Base-by-base conservation (phyloP, 2,329 filamentous ascomycete species). In the Endothia cerciana region DNA sequence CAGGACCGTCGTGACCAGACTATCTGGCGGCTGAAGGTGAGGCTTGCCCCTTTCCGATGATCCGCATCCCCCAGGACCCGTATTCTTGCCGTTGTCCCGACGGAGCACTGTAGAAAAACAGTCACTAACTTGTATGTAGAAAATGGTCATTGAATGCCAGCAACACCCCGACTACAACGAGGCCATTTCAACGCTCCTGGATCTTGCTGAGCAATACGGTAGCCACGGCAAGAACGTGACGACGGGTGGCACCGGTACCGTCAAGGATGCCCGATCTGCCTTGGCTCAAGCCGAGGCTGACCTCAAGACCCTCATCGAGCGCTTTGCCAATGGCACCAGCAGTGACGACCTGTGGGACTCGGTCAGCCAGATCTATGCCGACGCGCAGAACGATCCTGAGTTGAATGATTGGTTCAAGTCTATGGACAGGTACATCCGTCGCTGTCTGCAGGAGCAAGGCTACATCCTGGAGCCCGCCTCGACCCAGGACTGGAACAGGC, bases 61-160 rank as follows among this genome's bases (percentile, higher is more conserved):
- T 51, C 22, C 2, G 33, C 33, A 10, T 36, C 10, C 33, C 5
- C 17, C 47, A 5, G n/a, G n/a, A n/a, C 22, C 22, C 22, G n/a
- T n/a, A 10, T 43, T 22, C n/a, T 45, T n/a, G 7, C 41, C 41
- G 3, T n/a, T 2, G 7, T n/a, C 7, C 17, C 1, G 19, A 17
- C 6, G 19, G 17, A 17, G 6, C 17, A 43, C 19, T 2, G 19
- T 43, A n/a, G 30, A 33, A 8, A 2, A 30, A 36, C 55, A 40
- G 0, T 5, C 8, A 19, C 38, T 36, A 41, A 36, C 22, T 2
- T 40, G 11, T 19, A 7, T 25, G 36, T 19, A 58, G 88, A 98
- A 98, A 87, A 97, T 98, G 91, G 82, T 99, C 47, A 89, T 97
- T 56, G 95, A 99, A 79, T 93, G 97, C 73, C 95, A 99, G 80